Evolutionary conservation across 2,329 filamentous ascomycete genomes (phyloP).

Genomic region (Cytospora piceicola): DNA sequence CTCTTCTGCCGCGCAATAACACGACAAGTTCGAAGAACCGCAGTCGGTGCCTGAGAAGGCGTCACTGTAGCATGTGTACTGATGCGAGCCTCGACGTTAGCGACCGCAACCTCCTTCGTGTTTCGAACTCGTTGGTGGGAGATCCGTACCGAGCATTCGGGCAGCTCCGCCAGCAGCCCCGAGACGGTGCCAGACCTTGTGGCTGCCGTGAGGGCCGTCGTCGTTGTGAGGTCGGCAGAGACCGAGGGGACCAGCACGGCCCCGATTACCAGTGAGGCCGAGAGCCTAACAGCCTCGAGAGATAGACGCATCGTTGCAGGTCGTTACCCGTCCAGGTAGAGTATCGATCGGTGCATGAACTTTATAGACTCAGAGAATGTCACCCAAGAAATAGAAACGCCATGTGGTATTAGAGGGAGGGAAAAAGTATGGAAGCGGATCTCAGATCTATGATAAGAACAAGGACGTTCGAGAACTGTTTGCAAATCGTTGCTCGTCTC

Average conservation of each 20-base stretch:
- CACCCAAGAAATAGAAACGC: neutral
- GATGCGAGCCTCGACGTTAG: slow-evolving; percentile 4
- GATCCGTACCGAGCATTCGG: slow-evolving; percentile 22
- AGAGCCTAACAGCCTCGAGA: slow-evolving; percentile 15
- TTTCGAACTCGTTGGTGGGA: neutral
- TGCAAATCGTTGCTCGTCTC: slow-evolving; percentile 12
- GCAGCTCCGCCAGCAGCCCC: slow-evolving; percentile 8
- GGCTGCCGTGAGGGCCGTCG: neutral
- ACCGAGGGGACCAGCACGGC: slow-evolving; percentile 10
- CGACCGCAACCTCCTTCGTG: neutral
- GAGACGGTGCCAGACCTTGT: slow-evolving; percentile 6
- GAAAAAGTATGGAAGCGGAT: slow-evolving; percentile 10
- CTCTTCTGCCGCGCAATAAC: slow-evolving; percentile 13
- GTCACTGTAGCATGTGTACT: slow-evolving; percentile 25
- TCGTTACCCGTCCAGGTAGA: slow-evolving; percentile 1
- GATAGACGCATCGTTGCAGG: slow-evolving; percentile 17
- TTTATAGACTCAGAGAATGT: slow-evolving; percentile 2
- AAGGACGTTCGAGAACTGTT: slow-evolving; percentile 22
- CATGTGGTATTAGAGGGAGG: slow-evolving; percentile 3
- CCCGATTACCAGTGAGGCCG: slow-evolving; percentile 20
- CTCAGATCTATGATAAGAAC: slow-evolving; percentile 17
- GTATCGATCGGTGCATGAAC: slow-evolving; percentile 15
- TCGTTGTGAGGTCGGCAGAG: slow-evolving; percentile 1
- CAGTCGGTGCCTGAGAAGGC: slow-evolving; percentile 20
- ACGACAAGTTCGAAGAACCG: slow-evolving; percentile 23